Percentiles rank a stretch among this genome's conserved stretches.
phyloP scores from a whole-genome alignment of 164 flowering plant species.

The Chimonanthus salicifolius region DNA sequence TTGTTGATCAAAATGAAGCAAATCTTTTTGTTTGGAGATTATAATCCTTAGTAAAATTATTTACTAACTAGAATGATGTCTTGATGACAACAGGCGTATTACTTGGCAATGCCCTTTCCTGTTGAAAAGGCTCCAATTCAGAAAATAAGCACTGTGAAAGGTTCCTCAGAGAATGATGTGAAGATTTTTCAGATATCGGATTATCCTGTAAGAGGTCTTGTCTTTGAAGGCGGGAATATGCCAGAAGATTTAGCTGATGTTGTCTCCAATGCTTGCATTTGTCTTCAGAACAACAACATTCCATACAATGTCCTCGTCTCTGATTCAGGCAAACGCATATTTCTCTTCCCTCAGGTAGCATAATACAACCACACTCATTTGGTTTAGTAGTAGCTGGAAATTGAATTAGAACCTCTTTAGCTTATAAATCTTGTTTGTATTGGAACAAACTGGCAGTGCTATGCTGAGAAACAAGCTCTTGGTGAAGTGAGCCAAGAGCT shows the following conservation, averaged over 20 bases:
- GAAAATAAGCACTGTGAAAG: constrained; percentile 21
- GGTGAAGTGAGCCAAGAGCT: constrained; percentile 77
- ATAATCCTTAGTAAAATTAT: neutral
- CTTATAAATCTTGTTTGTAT: neutral
- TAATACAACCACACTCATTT: neutral
- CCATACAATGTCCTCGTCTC: constrained; percentile 80
- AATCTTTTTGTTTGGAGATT: neutral
- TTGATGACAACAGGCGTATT: constrained; percentile 53
- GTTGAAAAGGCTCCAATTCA: constrained; percentile 57
- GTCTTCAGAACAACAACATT: constrained; percentile 64
- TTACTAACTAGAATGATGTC: neutral
- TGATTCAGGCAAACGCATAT: constrained; percentile 60
- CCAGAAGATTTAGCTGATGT: constrained; percentile 49
- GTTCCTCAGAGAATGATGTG: constrained; percentile 25
- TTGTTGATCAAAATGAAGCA: neutral
- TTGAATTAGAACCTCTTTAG: neutral
- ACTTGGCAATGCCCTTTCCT: constrained; percentile 57
- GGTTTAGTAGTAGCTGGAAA: neutral
- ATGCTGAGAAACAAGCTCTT: constrained; percentile 89
- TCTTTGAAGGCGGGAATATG: constrained; percentile 62
- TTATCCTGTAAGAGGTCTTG: constrained; percentile 71
- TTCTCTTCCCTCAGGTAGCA: constrained; percentile 74
- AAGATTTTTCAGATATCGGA: constrained; percentile 43
- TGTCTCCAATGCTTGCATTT: constrained; percentile 57
- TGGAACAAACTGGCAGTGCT: constrained; percentile 41